phyloP scores from a whole-genome alignment of 192 early-diverging fungal species.

The Podila epigama region DNA sequence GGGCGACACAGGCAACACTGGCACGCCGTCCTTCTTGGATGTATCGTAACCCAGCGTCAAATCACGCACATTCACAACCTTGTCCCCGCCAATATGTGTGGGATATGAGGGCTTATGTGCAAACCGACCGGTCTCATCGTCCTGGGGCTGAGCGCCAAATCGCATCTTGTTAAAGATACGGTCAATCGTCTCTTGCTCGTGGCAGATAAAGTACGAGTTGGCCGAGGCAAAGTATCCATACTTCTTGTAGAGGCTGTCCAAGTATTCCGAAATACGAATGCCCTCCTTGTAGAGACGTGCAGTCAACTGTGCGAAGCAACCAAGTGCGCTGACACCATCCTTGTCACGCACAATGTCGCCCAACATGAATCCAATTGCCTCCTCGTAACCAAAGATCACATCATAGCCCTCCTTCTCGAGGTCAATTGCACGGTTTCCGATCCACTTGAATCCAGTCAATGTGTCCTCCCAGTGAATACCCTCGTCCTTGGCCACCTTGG shows the following conservation, averaged over 20 bases:
- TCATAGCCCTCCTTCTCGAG: slow-evolving; percentile 70
- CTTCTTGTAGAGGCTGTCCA: slow-evolving; percentile 78
- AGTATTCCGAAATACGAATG: slow-evolving; percentile 67
- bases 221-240: slow-evolving; percentile 87
- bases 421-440: slow-evolving; percentile 82
- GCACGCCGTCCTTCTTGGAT: slow-evolving; percentile 63
- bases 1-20: slow-evolving; percentile 75
- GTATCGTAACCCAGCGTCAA: slow-evolving; percentile 90
- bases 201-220: slow-evolving; percentile 90
- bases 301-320: slow-evolving; percentile 79
- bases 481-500: slow-evolving; percentile 72
- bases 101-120: slow-evolving; percentile 73
- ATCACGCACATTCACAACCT: slow-evolving; percentile 81
- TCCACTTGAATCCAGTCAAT: slow-evolving; percentile 96
- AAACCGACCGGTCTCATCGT: slow-evolving; percentile 37
- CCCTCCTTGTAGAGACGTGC: slow-evolving; percentile 69
- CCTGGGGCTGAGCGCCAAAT: slow-evolving; percentile 61
- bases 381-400: slow-evolving; percentile 90
- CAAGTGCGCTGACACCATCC: slow-evolving; percentile 90
- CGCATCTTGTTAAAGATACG: slow-evolving; percentile 85
- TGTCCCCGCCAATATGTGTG: slow-evolving; percentile 66
- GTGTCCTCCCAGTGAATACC: slow-evolving; percentile 90
- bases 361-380: slow-evolving; percentile 92
- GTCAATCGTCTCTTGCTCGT: slow-evolving; percentile 72
- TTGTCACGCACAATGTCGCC: slow-evolving; percentile 86